A percentile compares a stretch with the other conserved stretches of the same genome.
phyloP scores from a whole-genome alignment of 768 basidiomycete species.

The Rhodotorula kratochvilovae region DNA sequence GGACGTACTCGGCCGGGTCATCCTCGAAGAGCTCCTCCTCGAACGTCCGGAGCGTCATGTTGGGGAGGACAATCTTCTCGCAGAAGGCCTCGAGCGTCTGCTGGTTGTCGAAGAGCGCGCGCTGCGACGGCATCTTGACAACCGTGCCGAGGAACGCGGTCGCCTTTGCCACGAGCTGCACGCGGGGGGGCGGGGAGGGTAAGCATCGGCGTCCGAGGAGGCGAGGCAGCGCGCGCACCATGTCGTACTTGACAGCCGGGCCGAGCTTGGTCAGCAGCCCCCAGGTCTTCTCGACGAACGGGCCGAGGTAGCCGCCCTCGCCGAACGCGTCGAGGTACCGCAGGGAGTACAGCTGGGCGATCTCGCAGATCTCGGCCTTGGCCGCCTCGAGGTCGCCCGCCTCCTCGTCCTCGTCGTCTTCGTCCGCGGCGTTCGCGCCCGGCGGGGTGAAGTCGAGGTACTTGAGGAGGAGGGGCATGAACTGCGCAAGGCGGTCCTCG shows the following conservation, averaged over 20 bases:
- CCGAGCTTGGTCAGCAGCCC: slow-evolving; percentile 55
- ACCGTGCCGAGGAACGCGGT: slow-evolving; percentile 86
- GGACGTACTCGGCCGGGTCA: slow-evolving; percentile 90
- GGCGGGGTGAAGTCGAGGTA: slow-evolving; percentile 72
- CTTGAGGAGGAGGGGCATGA: slow-evolving; percentile 77
- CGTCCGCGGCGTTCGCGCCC: slow-evolving; percentile 53
- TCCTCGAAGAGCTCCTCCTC: slow-evolving; percentile 96
- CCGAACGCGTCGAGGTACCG: slow-evolving; percentile 51
- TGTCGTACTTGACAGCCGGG: slow-evolving; percentile 41
- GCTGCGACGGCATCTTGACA: slow-evolving; percentile 81
- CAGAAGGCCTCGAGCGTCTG: slow-evolving; percentile 77
- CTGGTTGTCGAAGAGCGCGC: slow-evolving; percentile 65
- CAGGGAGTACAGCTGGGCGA: slow-evolving; percentile 64
- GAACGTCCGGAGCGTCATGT: slow-evolving; percentile 75
- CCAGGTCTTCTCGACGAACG: slow-evolving; percentile 86
- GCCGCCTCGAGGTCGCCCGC: slow-evolving; percentile 85
- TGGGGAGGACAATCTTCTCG: slow-evolving; percentile 89
- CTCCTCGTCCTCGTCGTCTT: slow-evolving; percentile 63
- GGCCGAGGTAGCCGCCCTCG: slow-evolving; percentile 45
- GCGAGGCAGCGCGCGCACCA: neutral
- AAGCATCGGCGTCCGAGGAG: neutral
- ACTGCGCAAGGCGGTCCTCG: slow-evolving; percentile 77
- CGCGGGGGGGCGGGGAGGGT: neutral
- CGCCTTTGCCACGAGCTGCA: slow-evolving; percentile 74
- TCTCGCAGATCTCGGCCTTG: slow-evolving; percentile 83